phyloP scores from a whole-genome alignment of 2,329 filamentous ascomycete genomes.

The Fusarium falciforme region DNA sequence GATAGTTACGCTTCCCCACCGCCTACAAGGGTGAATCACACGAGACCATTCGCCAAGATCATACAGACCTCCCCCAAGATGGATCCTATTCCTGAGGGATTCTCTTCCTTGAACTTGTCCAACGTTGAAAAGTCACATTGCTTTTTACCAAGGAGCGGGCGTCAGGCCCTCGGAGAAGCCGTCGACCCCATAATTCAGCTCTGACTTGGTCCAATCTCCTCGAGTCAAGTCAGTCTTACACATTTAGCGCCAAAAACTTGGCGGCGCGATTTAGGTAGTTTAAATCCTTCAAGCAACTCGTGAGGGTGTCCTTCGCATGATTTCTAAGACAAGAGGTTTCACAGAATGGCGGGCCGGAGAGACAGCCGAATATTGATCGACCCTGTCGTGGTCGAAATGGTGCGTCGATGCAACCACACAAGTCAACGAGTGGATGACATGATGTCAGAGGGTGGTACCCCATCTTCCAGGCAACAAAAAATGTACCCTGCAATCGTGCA shows the following conservation, averaged over 20 bases:
- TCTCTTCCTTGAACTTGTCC: neutral
- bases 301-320: neutral
- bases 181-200: neutral
- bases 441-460: slow-evolving; percentile 2
- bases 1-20: neutral
- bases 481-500: slow-evolving; percentile 2
- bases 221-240: neutral
- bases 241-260: neutral
- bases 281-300: neutral
- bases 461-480: neutral
- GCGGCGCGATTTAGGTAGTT: neutral
- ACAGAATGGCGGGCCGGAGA: neutral
- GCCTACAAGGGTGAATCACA: neutral
- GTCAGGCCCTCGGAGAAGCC: neutral
- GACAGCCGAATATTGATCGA: neutral
- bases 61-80: neutral
- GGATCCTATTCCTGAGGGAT: neutral
- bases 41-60: neutral
- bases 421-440: neutral
- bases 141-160: neutral
- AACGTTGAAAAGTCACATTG: neutral
- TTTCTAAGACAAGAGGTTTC: neutral
- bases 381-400: neutral
- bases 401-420: neutral
- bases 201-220: neutral